Base-by-base conservation (phyloP, 192 early-diverging fungal species). In the Chytriomyces sp. region DNA sequence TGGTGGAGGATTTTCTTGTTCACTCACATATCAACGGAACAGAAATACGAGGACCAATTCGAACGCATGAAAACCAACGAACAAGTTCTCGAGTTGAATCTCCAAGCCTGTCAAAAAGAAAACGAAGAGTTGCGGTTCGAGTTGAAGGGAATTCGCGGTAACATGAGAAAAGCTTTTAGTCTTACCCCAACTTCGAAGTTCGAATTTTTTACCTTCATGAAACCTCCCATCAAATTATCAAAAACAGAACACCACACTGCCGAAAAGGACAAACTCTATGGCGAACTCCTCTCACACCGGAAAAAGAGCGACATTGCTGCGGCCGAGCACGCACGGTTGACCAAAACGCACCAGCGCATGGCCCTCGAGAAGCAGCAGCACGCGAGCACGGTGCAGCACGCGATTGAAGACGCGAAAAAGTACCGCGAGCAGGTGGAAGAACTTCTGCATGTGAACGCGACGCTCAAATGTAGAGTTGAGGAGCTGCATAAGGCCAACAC, bases 251-350 rank as follows among this genome's bases (percentile, higher is more conserved):
- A 66, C 25, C 72, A 80, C 44, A 82, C 38, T 25, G 52, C 64
- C 3, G 79, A 82, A 72, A 85, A 83, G 56, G 84, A 82, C 61
- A 70, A 69, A 25, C 39, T 80, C 6, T 80, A 84, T 59, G 76
- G 77, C 1, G 78, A 80, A 62, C 65, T 84, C 39, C 65, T 81
- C n/a, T 44, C 76, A 12, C 55, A 63, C 10, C 59, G 76, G 30
- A 77, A 84, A 58, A 73, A 81, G 52, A 39, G 61, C 8, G 77
- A 83, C 39, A 66, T 62, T 33, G 53, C 72, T 4, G 37, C 60
- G 5, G 52, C 63, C 19, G 75, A 82, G 38, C 59, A 58, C 37
- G 26, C 38, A 60, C 73, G 77, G 25, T 32, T 76, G 25, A 70
- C 77, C 34, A 61, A 77, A 31, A 71, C 77, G 6, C 77, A 81